These are phyloP conservation scores for Sporobolomyces pararoseus DNA, from an alignment of 768 basidiomycete genomes.

Conservation along the genomic window DNA sequence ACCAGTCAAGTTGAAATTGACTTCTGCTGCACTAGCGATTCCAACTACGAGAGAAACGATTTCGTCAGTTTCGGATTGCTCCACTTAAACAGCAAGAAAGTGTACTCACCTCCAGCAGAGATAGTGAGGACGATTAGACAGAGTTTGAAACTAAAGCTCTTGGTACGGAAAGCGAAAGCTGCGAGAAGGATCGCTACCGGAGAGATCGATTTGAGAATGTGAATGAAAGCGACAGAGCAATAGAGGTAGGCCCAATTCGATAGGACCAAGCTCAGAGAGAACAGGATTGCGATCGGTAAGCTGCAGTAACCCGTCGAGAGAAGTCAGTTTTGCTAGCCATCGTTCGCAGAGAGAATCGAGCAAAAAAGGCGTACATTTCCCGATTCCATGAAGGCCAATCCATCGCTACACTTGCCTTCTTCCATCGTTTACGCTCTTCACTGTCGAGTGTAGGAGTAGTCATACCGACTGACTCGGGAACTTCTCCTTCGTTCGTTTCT, in stretches of 20 bases:
- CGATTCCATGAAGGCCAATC: conserved; percentile 64
- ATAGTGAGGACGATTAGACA: conserved; percentile 44
- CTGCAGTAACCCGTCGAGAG: conserved; percentile 53
- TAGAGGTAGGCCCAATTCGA: conserved; percentile 82
- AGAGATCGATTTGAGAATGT: conserved; percentile 77
- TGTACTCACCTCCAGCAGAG: conserved; percentile 9
- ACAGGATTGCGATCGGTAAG: conserved; percentile 85
- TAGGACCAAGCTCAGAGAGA: conserved; percentile 81
- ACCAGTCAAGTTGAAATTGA: conserved; percentile 62
- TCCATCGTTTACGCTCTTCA: conserved; percentile 10
- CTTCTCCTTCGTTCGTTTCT: background rate
- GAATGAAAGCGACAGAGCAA: conserved; percentile 35
- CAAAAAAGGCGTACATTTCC: conserved; percentile 15
- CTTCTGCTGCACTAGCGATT: conserved; percentile 78
- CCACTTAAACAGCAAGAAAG: too few species aligned
- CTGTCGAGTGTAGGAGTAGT: background rate
- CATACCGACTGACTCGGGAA: background rate
- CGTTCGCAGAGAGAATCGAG: too few species aligned
- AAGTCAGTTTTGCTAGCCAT: background rate
- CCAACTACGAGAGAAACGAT: conserved; percentile 53
- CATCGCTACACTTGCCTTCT: conserved; percentile 61
- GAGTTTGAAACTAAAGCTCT: conserved; percentile 19
- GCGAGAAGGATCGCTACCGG: conserved; percentile 87
- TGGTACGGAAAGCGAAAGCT: conserved; percentile 55
- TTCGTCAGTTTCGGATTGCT: too few species aligned